Evolutionary conservation across 441 rosid species (phyloP).

Genomic region (Arabidopsis hybrid): DNA sequence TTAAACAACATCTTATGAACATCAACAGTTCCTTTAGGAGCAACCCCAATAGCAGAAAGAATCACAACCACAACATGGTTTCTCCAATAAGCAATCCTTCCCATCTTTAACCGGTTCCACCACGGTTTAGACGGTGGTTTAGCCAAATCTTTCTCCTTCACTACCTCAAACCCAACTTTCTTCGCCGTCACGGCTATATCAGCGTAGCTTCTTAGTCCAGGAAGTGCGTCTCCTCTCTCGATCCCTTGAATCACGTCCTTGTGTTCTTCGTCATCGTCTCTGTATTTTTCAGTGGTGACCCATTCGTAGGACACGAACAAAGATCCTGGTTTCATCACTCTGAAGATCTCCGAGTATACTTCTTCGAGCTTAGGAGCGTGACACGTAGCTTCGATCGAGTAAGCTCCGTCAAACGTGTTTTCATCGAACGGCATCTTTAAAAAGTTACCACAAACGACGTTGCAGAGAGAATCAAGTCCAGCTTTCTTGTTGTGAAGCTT

Average conservation of each 20-base stretch:
- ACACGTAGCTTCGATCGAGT: slow-evolving; percentile 94
- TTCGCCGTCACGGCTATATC: slow-evolving; percentile 73
- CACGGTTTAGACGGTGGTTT: slow-evolving; percentile 74
- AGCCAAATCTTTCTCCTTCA: slow-evolving; percentile 83
- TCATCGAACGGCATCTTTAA: slow-evolving; percentile 82
- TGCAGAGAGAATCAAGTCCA: slow-evolving; percentile 73
- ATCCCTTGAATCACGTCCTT: slow-evolving; percentile 84
- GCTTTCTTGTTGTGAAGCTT: slow-evolving; percentile 84
- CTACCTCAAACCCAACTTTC: slow-evolving; percentile 82
- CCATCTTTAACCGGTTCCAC: slow-evolving; percentile 89
- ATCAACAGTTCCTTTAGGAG: slow-evolving; percentile 91
- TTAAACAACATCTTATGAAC: slow-evolving; percentile 90
- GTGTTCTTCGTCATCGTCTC: slow-evolving; percentile 55
- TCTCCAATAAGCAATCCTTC: slow-evolving; percentile 87
- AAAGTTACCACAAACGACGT: slow-evolving; percentile 87
- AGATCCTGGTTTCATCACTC: slow-evolving; percentile 87
- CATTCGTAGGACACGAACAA: slow-evolving; percentile 84
- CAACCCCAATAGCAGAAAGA: slow-evolving; percentile 70
- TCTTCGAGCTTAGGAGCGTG: slow-evolving; percentile 92
- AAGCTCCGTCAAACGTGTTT: slow-evolving; percentile 85
- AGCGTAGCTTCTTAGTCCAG: slow-evolving; percentile 66
- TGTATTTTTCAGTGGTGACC: slow-evolving; percentile 85
- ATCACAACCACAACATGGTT: slow-evolving; percentile 79
- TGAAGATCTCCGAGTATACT: slow-evolving; percentile 76
- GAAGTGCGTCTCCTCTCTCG: slow-evolving; percentile 89